A percentile compares a stretch with the other conserved stretches of the same genome.
Conservation (phyloP, 1,139 yeast genomes). For the Yamadazyma oceani region DNA sequence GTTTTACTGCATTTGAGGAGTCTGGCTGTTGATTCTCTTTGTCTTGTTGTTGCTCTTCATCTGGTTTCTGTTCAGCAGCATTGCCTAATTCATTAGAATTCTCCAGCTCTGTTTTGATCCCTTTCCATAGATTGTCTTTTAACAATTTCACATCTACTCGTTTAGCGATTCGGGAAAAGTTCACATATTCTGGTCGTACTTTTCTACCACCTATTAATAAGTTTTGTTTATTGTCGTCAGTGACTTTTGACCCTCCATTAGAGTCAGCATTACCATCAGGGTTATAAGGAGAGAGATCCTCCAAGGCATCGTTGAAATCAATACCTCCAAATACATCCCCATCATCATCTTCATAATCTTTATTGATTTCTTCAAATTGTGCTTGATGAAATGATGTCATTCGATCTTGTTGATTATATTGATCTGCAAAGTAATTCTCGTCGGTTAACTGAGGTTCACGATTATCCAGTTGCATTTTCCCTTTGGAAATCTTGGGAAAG, state of each 20-base stretch:
- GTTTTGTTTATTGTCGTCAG: slow-evolving; percentile 8
- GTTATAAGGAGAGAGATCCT: slow-evolving; percentile 23
- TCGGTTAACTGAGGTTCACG: slow-evolving; percentile 44
- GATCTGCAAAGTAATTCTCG: slow-evolving; percentile 74
- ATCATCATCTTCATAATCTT: slow-evolving; percentile 37
- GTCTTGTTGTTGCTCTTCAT: slow-evolving; percentile 6
- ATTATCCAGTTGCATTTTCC: slow-evolving; percentile 10
- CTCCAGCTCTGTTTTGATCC: slow-evolving; percentile 30
- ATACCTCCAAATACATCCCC: slow-evolving; percentile 41
- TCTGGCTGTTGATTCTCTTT: not conserved
- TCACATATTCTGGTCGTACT: slow-evolving; percentile 62
- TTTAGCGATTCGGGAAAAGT: slow-evolving; percentile 79
- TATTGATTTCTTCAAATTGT: slow-evolving; percentile 43
- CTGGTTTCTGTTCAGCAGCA: slow-evolving; percentile 7
- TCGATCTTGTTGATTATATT: slow-evolving; percentile 47
- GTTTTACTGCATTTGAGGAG: slow-evolving; percentile 1
- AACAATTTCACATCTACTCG: slow-evolving; percentile 77
- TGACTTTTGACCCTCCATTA: too few species aligned
- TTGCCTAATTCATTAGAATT: slow-evolving; percentile 1
- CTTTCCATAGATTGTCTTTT: slow-evolving; percentile 83
- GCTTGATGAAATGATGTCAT: slow-evolving; percentile 47
- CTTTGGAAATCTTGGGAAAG: slow-evolving; percentile 24
- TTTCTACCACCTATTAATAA: slow-evolving; percentile 40
- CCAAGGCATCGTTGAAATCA: slow-evolving; percentile 48
- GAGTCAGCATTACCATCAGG: slow-evolving; percentile 19